A percentile compares a stretch with the other conserved stretches of the same genome.
phyloP scores from a whole-genome alignment of 768 basidiomycete species.

The Russula sp. region DNA sequence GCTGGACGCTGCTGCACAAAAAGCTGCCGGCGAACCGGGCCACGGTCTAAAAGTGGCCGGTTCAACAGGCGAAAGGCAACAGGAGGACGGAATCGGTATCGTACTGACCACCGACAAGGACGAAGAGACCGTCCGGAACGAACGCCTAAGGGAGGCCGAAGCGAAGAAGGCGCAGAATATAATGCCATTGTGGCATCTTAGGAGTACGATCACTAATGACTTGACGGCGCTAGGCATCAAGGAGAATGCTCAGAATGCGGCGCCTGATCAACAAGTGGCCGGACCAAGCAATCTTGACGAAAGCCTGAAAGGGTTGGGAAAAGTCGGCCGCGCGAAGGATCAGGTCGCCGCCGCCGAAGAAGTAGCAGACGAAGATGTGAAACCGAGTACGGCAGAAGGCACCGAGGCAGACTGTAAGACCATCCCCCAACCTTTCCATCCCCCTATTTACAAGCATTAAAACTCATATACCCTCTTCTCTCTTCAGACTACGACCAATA shows the following conservation, averaged over 20 bases:
- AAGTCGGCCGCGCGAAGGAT: slow-evolving; percentile 39
- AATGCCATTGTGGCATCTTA: slow-evolving; percentile 91
- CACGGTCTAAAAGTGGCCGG: slow-evolving; percentile 73
- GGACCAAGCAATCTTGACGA: slow-evolving; percentile 48
- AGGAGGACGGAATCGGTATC: slow-evolving; percentile 78
- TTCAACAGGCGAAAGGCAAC: slow-evolving; percentile 51
- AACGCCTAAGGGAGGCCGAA: slow-evolving; percentile 78
- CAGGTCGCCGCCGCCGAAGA: slow-evolving; percentile 30
- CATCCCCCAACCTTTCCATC: neutral
- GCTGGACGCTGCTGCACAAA: slow-evolving; percentile 59
- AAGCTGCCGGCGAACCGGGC: slow-evolving; percentile 46
- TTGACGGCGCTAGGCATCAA: slow-evolving; percentile 82
- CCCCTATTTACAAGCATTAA: neutral
- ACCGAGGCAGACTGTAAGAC: slow-evolving; percentile 65
- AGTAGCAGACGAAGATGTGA: slow-evolving; percentile 36
- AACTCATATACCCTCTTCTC: neutral
- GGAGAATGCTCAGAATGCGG: slow-evolving; percentile 51
- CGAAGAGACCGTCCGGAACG: slow-evolving; percentile 65
- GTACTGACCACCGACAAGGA: slow-evolving; percentile 90
- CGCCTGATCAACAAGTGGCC: slow-evolving; percentile 37
- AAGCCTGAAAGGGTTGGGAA: slow-evolving; percentile 63
- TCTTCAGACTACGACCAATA: slow-evolving; percentile 73
- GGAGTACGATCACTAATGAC: slow-evolving; percentile 92
- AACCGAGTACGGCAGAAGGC: slow-evolving; percentile 45
- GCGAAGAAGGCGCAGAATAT: slow-evolving; percentile 87